Evolutionary conservation across 768 basidiomycete genomes (phyloP), one percentile per base, ranked within the genome.

Genomic region (Termitomyces bulborhizus): DNA sequence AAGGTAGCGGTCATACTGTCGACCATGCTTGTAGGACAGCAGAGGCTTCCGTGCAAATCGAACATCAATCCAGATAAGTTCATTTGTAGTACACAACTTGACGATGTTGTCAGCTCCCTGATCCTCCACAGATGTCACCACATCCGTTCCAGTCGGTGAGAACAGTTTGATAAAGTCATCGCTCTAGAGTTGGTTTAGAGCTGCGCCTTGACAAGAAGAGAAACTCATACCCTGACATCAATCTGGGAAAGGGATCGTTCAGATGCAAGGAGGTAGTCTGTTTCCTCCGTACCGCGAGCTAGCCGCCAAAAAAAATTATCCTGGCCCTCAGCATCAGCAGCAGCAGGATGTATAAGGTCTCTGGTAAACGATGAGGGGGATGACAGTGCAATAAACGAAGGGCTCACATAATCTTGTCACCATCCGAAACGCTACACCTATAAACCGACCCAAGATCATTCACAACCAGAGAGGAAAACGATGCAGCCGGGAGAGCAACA

Each of bases 11-110:
- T 92, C 89, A 46, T 70, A 76, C 37, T 76, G 71, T 18, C 88
- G 75, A 46, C 75, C 70, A 65, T 93, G 90, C 52, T 76, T 80
- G 60, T 78, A 78, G 3, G 77, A 80, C 8, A 92, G 60, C 3
- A 91, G 63, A 6, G 88, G 86, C 56, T 71, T 80, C 24, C 65
- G 65, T n/a, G 76, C 68, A 61, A 75, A 78, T 32, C 89, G 79
- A 29, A 74, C 70, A 62, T 93, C 90, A 29, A 91, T 65, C 89
- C 90, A 92, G 13, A 85, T 59, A 15, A 91, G 61, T 44, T 85
- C 76, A 1, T 70, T 72, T 1, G 87, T 91, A 1, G 88, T 82
- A 31, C 76, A 77, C 3, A 88, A 59, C 3, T 79, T 76, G 31
- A 84, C 62, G 39, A 84, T 66, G 44, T 77, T 64, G 55, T 81